Percentiles rank a stretch among this genome's conserved stretches.
Conservation (phyloP, 1,139 yeast species). For the Zygosaccharomyces sapae region DNA sequence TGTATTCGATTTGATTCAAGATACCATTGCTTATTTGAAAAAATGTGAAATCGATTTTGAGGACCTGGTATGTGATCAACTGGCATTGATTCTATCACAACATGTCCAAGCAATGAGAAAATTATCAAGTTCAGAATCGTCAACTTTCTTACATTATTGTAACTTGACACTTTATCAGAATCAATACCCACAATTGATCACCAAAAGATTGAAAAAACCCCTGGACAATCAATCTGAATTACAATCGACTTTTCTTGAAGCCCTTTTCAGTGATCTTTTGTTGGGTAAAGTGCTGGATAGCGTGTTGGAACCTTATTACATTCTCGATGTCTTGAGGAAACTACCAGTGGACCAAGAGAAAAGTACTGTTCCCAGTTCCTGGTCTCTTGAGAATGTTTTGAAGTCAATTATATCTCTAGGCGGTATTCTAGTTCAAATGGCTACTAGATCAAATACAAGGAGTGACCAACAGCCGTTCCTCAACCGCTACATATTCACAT, state of each 20-base stretch:
- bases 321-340: slow-evolving; percentile 20
- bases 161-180: slow-evolving; percentile 16
- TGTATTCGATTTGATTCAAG: slow-evolving; percentile 20
- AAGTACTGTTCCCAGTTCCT: neutral
- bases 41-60: slow-evolving; percentile 15
- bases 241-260: slow-evolving; percentile 21
- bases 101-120: slow-evolving; percentile 20
- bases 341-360: slow-evolving; percentile 1
- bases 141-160: slow-evolving; percentile 15
- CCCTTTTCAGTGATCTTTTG: slow-evolving; percentile 24
- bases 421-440: slow-evolving; percentile 4
- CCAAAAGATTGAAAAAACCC: slow-evolving; percentile 14
- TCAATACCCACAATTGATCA: slow-evolving; percentile 20
- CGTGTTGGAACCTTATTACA: slow-evolving; percentile 27
- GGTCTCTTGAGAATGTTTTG: slow-evolving; percentile 5
- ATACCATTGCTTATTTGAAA: slow-evolving; percentile 11
- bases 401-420: slow-evolving; percentile 1
- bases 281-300: slow-evolving; percentile 26
- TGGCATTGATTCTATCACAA: slow-evolving; percentile 24
- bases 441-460: slow-evolving; percentile 1
- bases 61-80: slow-evolving; percentile 23
- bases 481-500: slow-evolving; percentile 21
- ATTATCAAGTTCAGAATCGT: slow-evolving; percentile 6
- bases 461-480: slow-evolving; percentile 10
- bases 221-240: slow-evolving; percentile 14